Evolutionary conservation across 108 stramenopile species (phyloP).

Genomic region (Asterionellopsis glacialis): DNA sequence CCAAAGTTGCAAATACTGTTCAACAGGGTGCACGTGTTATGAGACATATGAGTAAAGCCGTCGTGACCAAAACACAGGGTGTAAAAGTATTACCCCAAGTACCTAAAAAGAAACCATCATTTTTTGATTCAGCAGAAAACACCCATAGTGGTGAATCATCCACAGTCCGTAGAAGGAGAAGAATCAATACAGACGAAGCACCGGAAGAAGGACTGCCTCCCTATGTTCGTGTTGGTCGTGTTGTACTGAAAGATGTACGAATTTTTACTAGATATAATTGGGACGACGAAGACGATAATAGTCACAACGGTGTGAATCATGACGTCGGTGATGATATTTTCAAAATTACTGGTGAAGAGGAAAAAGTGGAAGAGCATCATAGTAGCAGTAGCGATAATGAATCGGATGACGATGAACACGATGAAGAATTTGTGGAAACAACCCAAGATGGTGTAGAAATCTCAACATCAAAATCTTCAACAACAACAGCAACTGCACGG

Average conservation of each 20-base stretch:
- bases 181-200: conserved; percentile 20
- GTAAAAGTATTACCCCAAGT: conserved; percentile 17
- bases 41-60: conserved; percentile 40
- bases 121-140: too few relatives aligned
- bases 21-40: conserved; percentile 44
- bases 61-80: conserved; percentile 21
- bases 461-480: neutral
- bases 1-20: conserved; percentile 23
- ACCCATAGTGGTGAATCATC: too few relatives aligned
- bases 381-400: neutral
- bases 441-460: neutral
- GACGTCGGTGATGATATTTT: neutral
- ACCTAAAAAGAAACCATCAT: conserved; percentile 11
- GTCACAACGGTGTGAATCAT: neutral
- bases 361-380: conserved; percentile 4
- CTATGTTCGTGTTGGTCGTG: conserved; percentile 37
- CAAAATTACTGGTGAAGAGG: neutral
- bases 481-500: conserved; percentile 3
- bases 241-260: conserved; percentile 37
- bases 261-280: conserved; percentile 49
- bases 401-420: too few relatives aligned
- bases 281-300: conserved; percentile 7
- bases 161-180: too few relatives aligned
- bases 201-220: conserved; percentile 16
- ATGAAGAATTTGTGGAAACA: too few relatives aligned